A percentile compares a stretch with the other conserved stretches of the same genome.
Conservation (phyloP, 2,329 filamentous ascomycete species). For the Fusarium xyrophilum region DNA sequence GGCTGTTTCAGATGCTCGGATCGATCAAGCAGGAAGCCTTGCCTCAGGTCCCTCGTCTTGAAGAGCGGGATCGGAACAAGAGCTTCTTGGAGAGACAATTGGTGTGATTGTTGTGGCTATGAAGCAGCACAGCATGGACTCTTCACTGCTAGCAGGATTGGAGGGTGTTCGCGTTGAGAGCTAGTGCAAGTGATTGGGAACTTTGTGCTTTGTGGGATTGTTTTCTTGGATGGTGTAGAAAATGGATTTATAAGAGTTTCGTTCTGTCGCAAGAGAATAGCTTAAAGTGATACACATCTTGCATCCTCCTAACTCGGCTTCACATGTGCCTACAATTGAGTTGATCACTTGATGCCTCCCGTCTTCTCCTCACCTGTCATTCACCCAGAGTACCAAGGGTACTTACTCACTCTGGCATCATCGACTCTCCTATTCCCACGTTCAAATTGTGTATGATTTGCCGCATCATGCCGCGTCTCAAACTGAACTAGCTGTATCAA, state of each 20-base stretch:
- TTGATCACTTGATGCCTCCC: fast-evolving
- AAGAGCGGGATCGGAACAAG: not conserved
- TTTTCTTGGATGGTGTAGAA: not conserved
- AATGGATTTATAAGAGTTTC: not conserved
- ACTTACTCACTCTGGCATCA: too few species aligned
- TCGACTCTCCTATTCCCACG: fast-evolving
- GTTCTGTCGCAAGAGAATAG: not conserved
- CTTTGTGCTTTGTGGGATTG: not conserved
- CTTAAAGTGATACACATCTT: not conserved
- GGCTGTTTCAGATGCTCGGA: not conserved
- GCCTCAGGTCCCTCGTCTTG: not conserved
- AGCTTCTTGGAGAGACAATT: not conserved
- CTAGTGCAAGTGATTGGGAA: not conserved
- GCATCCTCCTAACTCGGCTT: fast-evolving
- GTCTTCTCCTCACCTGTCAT: not conserved
- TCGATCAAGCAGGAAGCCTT: not conserved
- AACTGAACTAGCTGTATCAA: not conserved
- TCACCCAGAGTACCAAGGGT: too few species aligned
- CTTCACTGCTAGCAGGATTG: not conserved
- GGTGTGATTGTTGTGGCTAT: not conserved
- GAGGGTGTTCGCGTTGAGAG: not conserved
- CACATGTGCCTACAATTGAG: fast-evolving
- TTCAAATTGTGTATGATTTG: not conserved
- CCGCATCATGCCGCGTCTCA: not conserved
- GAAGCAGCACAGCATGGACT: not conserved